Evolutionary conservation across 2,329 filamentous ascomycete species (phyloP), one percentile per base, ranked within the genome.

Genomic region (Tothia fuscella): DNA sequence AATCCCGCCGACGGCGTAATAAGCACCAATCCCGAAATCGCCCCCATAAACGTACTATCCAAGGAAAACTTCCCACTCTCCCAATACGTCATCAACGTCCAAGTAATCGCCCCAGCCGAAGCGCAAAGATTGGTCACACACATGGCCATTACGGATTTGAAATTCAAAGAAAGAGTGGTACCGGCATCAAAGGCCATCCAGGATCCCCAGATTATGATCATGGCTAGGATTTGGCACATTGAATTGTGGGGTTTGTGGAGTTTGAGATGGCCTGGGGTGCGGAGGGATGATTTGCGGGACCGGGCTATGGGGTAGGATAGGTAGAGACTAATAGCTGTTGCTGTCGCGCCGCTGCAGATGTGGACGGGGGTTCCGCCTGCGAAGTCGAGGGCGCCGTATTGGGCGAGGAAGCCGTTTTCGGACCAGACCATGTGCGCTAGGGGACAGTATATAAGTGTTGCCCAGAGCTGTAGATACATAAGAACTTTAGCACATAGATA

Each of bases 361-460:
- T 94, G 87, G 41, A 94, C 87, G 0, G 87, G 86, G 2, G 86
- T 93, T 52, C 87, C 87, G 47, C 87, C 86, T 17, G 87, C 87
- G 54, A 91, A 93, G 62, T 93, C 87, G 31, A 93, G 72, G 21
- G 82, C 84, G 35, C 86, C 86, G 63, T 91, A 72, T 49, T 74
- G 70, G 61, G 73, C 82, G 9, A 80, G 77, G 86, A 87, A 93
- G 16, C 87, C 87, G 24, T 67, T 67, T n/a, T n/a, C n/a, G 58
- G 93, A 93, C 87, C 87, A 94, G 5, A 84, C 93, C 87, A 87
- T 93, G 71, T 85, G 93, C 33, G 87, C 87, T 56, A 94, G 86
- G 2, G 86, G 83, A 53, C 93, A 85, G 62, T 93, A 94, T 56
- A 94, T 82, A 45, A 93, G 57, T 4, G 87, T 94, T 1, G 81